Base-by-base conservation (phyloP, 2,329 filamentous ascomycete species). In the Gaeumannomyces tritici region DNA sequence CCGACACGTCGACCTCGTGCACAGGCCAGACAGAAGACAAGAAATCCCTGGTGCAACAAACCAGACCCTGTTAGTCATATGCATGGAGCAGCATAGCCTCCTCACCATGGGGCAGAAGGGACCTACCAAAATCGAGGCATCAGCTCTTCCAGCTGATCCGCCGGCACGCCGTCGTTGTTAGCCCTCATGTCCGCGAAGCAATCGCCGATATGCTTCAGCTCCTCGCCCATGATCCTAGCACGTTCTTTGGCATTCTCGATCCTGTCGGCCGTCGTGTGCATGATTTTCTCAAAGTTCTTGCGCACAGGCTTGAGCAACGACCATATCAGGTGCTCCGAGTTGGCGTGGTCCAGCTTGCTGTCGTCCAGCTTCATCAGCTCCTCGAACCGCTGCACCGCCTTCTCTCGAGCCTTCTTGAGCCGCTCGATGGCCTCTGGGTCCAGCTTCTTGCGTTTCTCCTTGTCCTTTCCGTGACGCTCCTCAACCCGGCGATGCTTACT, bases 401-500 rank as follows among this genome's bases (percentile, higher is more conserved):
- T 70, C 61, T 71, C 69, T 29, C 72, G 69, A 13, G 72, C 70
- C 27, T 67, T 69, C 67, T 72, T 75, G 28, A 72, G 70, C 54
- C 66, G 68, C 66, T 75, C 74, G 47, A 75, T 69, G 24, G 70
- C 72, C 62, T 74, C 74, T 3, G 73, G 68, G 29, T 74, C 73
- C 29, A 74, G 65, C 66, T 70, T 70, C 60, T 72, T 71, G 7
- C 71, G 71, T 65, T 70, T 71, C 61, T 77, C 73, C 13, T 55
- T 75, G 35, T 81, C 80, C 29, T 68, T 67, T 24, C 69, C 70
- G 29, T 71, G 70, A 60, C 71, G 68, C 29, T 75, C 74, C 61
- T 86, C 83, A 2, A 82, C 75, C 57, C 81, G 79, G 27, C 82
- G 79, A 62, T 80, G 77, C 67, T 83, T 83, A 56, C 76, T 73